A percentile compares a stretch with the other conserved stretches of the same genome.
phyloP scores from a whole-genome alignment of 164 flowering plant genomes.

The Cinnamomum chago region DNA sequence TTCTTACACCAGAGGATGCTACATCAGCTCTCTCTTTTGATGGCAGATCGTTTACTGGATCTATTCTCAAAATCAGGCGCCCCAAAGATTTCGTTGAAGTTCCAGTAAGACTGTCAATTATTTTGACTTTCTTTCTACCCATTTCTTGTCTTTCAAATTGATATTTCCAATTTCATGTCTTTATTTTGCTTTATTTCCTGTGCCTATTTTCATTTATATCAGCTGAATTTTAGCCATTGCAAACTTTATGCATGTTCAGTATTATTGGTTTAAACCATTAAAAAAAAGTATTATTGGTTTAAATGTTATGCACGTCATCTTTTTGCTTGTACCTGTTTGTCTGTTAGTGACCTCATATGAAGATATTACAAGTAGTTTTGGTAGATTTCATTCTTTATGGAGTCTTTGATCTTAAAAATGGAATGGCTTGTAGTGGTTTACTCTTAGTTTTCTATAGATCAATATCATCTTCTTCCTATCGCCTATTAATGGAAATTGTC shows the following conservation, averaged over 20 bases:
- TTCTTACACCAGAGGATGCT: conserved; percentile 92
- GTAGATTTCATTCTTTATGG: neutral
- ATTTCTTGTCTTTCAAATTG: conserved; percentile 6
- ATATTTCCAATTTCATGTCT: neutral
- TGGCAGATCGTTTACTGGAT: conserved; percentile 59
- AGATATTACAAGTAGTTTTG: neutral
- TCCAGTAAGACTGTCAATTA: conserved; percentile 60
- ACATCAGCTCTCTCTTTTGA: conserved; percentile 79
- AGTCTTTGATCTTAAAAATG: too few relatives aligned
- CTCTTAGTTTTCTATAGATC: neutral
- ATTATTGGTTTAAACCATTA: neutral
- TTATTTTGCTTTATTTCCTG: neutral
- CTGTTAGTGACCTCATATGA: neutral
- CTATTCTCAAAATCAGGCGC: conserved; percentile 71
- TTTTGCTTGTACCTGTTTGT: neutral
- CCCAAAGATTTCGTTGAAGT: conserved; percentile 78
- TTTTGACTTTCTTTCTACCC: neutral
- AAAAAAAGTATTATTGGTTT: neutral
- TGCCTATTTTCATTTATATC: too few relatives aligned
- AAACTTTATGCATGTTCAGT: neutral
- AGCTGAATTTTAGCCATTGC: neutral
- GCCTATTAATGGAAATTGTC: too few relatives aligned
- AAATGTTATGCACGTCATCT: neutral
- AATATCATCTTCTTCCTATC: neutral
- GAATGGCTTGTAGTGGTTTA: neutral